Base-by-base conservation (phyloP, 768 basidiomycete genomes). In the Hypsizygus marmoreus region DNA sequence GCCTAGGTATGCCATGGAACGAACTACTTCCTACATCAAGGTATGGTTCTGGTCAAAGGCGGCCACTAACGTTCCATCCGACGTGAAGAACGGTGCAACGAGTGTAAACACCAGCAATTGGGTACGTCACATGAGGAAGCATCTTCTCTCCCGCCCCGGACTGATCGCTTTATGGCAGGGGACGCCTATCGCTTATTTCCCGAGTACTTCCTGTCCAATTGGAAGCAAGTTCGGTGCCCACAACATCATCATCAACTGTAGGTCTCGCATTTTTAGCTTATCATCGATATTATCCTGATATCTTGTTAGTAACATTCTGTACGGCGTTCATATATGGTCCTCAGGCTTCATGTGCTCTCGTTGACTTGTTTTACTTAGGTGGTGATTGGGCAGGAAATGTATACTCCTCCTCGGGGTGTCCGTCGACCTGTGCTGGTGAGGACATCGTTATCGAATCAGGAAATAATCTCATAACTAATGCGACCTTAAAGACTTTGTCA, bases 21-120 rank as follows among this genome's bases (percentile, higher is more conserved):
- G 84, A 26, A 83, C 82, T 0, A 50, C 62, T 17, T 56, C 58
- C 4, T 79, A 72, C 58, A 80, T 88, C 58, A 84, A 82, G 50
- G 70, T 87, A 36, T 89, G 81, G 79, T 88, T 86, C 67, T 89
- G 84, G 83, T 70, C 81, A 1, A 72, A 82, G 32, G 66, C 63
- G 37, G 71, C 57, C 20, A 55, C 59, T 11, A 55, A 55, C 26
- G 67, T 79, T 19, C 82, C 82, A 1, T 51, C 61, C 6, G 81
- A 78, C 51, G 70, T 82, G 11, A 62, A 49, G 22, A 60, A 60
- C 13, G 79, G 77, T 3, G 67, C 63, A 0, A 56, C 57, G 12
- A 54, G 55, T 2, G 69, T 82, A 14, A 65, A 80, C 59, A 80
- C 82, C 3, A 66, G 61, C 31, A 65, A 58, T 39, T 87, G 83